phyloP scores from a whole-genome alignment of 1,139 yeast species.

The Candida tropicalis region DNA sequence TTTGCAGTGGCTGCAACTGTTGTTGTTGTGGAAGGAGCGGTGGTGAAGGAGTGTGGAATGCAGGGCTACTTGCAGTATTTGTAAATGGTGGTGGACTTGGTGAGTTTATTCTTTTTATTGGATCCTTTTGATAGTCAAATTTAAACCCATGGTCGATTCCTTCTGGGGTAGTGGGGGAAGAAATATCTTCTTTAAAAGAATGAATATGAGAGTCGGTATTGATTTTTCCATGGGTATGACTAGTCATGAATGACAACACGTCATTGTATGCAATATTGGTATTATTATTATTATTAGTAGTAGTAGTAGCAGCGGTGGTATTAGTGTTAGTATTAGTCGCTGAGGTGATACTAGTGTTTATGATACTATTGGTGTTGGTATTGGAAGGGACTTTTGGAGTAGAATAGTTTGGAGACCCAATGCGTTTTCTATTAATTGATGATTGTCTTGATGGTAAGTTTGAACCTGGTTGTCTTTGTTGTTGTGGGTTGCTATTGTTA shows the following conservation, averaged over 20 bases:
- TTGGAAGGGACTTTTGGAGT: background rate
- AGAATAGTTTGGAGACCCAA: slow-evolving; percentile 5
- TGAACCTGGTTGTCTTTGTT: slow-evolving; percentile 8
- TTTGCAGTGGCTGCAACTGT: background rate
- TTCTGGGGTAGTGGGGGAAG: slow-evolving; percentile 13
- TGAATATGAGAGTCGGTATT: slow-evolving; percentile 6
- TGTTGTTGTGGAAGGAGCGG: background rate
- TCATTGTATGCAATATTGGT: slow-evolving; percentile 10
- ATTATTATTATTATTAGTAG: background rate
- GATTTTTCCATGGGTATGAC: slow-evolving; percentile 4
- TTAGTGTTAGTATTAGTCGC: background rate
- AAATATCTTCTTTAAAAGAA: slow-evolving; percentile 4
- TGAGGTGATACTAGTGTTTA: background rate
- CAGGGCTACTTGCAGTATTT: slow-evolving; percentile 4
- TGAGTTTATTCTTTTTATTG: slow-evolving; percentile 10
- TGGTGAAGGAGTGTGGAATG: slow-evolving; percentile 12
- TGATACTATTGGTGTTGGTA: background rate
- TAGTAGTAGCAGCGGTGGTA: background rate
- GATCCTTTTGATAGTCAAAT: slow-evolving; percentile 10
- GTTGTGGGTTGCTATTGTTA: slow-evolving; percentile 6
- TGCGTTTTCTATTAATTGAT: slow-evolving; percentile 14
- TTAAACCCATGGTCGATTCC: slow-evolving; percentile 11
- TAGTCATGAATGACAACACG: slow-evolving; percentile 14
- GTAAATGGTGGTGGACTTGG: slow-evolving; percentile 19
- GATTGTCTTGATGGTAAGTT: slow-evolving; percentile 15